A percentile compares a stretch with the other conserved stretches of the same genome.
phyloP scores from a whole-genome alignment of 345 rosid genomes.

The Turritis glabra region DNA sequence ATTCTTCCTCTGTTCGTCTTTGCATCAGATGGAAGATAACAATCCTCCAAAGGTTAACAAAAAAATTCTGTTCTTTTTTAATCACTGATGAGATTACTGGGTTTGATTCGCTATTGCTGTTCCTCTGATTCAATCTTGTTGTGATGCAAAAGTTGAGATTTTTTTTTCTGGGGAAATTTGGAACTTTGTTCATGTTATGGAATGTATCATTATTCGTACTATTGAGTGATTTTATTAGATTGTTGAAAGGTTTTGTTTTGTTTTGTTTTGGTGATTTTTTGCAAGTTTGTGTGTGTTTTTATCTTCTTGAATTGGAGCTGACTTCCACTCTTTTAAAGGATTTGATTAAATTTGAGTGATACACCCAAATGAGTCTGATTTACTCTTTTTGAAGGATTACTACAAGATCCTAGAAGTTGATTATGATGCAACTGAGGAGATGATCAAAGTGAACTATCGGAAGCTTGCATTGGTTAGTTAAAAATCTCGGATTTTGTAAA shows the following conservation, averaged over 20 bases:
- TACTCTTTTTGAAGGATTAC: conserved; percentile 51
- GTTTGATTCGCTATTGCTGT: conserved; percentile 5
- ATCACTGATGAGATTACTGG: conserved; percentile 7
- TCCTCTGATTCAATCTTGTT: background rate
- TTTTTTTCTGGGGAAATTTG: background rate
- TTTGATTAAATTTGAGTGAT: background rate
- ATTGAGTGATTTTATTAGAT: background rate
- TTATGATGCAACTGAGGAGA: conserved; percentile 76
- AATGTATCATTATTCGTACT: background rate
- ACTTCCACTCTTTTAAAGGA: background rate
- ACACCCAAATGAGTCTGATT: background rate
- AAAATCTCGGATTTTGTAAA: background rate
- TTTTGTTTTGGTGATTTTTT: background rate
- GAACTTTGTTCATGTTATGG: background rate
- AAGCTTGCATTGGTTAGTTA: conserved; percentile 67
- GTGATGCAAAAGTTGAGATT: background rate
- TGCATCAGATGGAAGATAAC: conserved; percentile 30
- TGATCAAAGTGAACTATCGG: conserved; percentile 59
- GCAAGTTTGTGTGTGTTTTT: conserved; percentile 2
- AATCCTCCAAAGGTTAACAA: conserved; percentile 14
- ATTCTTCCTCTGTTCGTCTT: conserved; percentile 12
- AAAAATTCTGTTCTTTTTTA: background rate
- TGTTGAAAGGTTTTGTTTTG: background rate
- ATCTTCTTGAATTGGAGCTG: background rate
- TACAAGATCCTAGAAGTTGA: conserved; percentile 74